Conservation (phyloP, 1,284 basidiomycete species). For the Inonotus obliquus region DNA sequence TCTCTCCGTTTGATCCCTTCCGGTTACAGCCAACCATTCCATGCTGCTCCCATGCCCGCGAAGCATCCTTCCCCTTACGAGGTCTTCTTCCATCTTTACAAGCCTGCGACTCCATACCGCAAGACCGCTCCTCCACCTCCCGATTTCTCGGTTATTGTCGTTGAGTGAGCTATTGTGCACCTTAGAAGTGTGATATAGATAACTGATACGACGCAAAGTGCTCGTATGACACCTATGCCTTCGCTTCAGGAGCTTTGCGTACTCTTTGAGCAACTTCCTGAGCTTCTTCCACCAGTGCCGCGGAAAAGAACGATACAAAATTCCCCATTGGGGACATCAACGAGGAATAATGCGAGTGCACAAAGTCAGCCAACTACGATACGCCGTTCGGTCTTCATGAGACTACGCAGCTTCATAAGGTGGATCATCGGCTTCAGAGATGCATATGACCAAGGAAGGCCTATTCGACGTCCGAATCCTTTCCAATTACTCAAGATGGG, state of each 20-base stretch:
- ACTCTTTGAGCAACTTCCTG: constrained; percentile 60
- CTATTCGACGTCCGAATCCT: constrained; percentile 46
- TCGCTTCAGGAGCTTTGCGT: constrained; percentile 61
- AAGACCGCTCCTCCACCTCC: constrained; percentile 77
- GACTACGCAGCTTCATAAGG: background rate
- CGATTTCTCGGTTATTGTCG: constrained; percentile 84
- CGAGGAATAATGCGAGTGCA: constrained; percentile 5
- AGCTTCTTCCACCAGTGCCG: constrained; percentile 48
- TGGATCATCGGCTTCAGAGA: background rate
- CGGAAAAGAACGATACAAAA: constrained; percentile 36
- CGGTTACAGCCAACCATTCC: constrained; percentile 43
- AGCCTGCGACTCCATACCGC: constrained; percentile 81
- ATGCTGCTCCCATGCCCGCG: constrained; percentile 4
- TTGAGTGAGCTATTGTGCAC: constrained; percentile 56
- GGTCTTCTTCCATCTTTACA: constrained; percentile 90
- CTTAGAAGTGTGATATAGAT: background rate
- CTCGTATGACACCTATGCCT: constrained; percentile 68
- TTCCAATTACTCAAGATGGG: constrained; percentile 82
- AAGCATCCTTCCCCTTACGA: constrained; percentile 57
- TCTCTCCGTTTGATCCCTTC: constrained; percentile 73
- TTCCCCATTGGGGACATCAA: constrained; percentile 18
- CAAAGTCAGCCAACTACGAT: constrained; percentile 20
- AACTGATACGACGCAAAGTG: constrained; percentile 38
- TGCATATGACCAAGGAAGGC: background rate
- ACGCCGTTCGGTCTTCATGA: constrained; percentile 21